phyloP scores from a whole-genome alignment of 73 alveolate species.

The Stentor coeruleus region DNA sequence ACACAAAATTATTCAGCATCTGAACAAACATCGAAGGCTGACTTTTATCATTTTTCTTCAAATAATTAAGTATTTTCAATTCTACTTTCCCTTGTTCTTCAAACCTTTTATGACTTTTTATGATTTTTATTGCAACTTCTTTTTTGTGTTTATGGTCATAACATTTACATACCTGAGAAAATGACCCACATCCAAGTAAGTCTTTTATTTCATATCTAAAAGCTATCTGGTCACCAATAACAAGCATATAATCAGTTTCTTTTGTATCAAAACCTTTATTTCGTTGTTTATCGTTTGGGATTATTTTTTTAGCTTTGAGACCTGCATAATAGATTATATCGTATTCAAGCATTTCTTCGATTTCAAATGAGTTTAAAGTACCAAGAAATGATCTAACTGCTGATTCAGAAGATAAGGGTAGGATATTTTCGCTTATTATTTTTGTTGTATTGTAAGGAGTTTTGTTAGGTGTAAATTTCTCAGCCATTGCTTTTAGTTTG shows the following conservation, averaged over 20 bases:
- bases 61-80: slow-evolving; percentile 39
- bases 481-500: neutral
- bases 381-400: neutral
- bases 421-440: neutral
- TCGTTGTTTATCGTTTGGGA: neutral
- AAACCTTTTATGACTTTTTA: slow-evolving; percentile 49
- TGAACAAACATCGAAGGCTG: slow-evolving; percentile 43
- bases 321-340: neutral
- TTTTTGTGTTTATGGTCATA: slow-evolving; percentile 56
- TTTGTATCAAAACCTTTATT: slow-evolving; percentile 40
- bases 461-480: neutral
- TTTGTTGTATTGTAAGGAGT: neutral
- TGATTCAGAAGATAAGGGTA: neutral
- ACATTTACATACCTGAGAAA: slow-evolving; percentile 65
- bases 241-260: slow-evolving; percentile 57
- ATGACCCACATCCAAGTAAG: slow-evolving; percentile 74
- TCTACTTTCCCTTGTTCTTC: slow-evolving; percentile 65
- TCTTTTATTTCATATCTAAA: slow-evolving; percentile 64
- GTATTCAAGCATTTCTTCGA: slow-evolving; percentile 9
- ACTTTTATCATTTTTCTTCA: slow-evolving; percentile 37
- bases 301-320: neutral
- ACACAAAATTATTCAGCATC: slow-evolving; percentile 41
- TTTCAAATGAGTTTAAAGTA: neutral
- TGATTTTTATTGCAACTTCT: slow-evolving; percentile 66
- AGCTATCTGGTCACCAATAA: slow-evolving; percentile 60